Evolutionary conservation across 305 asterid species (phyloP).

Genomic region (Fraxinus angustifolia): DNA sequence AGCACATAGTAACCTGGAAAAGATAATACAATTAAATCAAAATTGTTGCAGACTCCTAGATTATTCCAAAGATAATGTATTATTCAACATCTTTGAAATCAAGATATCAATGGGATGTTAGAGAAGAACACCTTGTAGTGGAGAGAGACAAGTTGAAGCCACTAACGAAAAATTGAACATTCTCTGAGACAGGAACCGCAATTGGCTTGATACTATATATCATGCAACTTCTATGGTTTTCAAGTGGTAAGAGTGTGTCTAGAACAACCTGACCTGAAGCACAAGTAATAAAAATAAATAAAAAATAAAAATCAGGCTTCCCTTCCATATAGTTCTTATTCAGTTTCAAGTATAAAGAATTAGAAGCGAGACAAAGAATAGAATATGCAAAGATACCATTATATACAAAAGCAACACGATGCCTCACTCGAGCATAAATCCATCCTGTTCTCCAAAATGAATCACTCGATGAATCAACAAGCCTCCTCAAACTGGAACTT

Average conservation of each 20-base stretch:
- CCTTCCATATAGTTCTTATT: conserved; percentile 2
- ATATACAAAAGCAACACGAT: conserved; percentile 65
- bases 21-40: conserved; percentile 15
- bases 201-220: conserved; percentile 75
- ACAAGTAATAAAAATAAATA: conserved; percentile 4
- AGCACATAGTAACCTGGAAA: conserved; percentile 69
- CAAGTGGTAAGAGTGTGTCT: conserved; percentile 56
- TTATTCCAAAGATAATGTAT: conserved; percentile 1
- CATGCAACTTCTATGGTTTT: conserved; percentile 44
- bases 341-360: conserved; percentile 5
- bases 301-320: conserved; percentile 6
- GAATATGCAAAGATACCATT: conserved; percentile 50
- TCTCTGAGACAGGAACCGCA: conserved; percentile 74
- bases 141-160: conserved; percentile 67
- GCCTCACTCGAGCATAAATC: conserved; percentile 77
- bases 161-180: conserved; percentile 63
- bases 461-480: conserved; percentile 64
- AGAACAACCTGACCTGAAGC: conserved; percentile 80
- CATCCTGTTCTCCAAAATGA: conserved; percentile 92
- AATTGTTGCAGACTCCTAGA: conserved; percentile 1
- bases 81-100: conserved; percentile 15
- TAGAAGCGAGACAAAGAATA: conserved; percentile 1
- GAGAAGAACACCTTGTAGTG: conserved; percentile 61
- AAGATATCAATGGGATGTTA: conserved; percentile 5
- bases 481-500: conserved; percentile 67